phyloP scores from a whole-genome alignment of 2,329 filamentous ascomycete genomes.

The Monilinia vaccinii-corymbosi region DNA sequence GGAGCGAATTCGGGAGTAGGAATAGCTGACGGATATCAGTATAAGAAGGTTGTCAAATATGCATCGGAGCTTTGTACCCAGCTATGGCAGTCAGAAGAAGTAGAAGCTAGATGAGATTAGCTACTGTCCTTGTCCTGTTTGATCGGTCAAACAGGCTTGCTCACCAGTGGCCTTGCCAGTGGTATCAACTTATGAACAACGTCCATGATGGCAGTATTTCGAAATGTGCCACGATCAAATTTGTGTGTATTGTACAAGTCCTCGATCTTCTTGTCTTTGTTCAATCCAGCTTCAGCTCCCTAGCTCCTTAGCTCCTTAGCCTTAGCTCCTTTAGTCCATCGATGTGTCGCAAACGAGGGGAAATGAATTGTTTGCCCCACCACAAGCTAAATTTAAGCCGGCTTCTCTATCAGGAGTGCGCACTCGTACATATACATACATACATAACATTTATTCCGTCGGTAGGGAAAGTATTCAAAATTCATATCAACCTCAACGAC shows the following conservation, averaged over 20 bases:
- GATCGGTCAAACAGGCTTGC: not conserved
- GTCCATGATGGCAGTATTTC: slow-evolving; percentile 11
- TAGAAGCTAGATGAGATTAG: slow-evolving; percentile 20
- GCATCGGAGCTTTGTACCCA: slow-evolving; percentile 15
- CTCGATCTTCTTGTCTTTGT: no score
- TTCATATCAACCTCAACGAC: not conserved
- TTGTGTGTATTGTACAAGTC: no score
- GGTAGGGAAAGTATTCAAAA: not conserved
- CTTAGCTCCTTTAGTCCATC: no score
- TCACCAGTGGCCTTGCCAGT: slow-evolving; percentile 21
- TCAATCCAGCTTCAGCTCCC: no score
- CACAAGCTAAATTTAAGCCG: no score
- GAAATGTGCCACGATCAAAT: no score
- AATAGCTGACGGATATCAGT: slow-evolving; percentile 20
- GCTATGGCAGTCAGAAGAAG: slow-evolving; percentile 23
- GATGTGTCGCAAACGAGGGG: no score
- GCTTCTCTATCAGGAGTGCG: no score
- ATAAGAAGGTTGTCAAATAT: not conserved
- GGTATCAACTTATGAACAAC: slow-evolving; percentile 12
- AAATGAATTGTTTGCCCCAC: no score
- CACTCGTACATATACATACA: no score
- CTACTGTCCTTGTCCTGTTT: no score
- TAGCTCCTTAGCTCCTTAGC: no score
- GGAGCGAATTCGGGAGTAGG: slow-evolving; percentile 23
- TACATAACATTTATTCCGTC: not conserved